Base-by-base conservation (phyloP, 371 early-diverging fungal genomes). In the Actinomucor elegans region DNA sequence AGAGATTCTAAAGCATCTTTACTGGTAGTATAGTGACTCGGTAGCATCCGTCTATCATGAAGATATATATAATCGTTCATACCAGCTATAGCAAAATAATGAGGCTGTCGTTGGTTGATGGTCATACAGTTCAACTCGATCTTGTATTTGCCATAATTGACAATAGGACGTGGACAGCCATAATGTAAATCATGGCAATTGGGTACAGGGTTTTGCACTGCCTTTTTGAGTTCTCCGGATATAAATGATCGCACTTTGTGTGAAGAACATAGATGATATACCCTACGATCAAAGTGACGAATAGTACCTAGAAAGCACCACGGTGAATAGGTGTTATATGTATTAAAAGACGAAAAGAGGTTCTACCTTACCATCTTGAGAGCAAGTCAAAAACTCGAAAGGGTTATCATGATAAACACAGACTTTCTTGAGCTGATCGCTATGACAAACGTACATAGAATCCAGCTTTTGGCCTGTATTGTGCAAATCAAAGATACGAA, bases 1-100 rank as follows among this genome's bases (percentile, higher is more conserved):
- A 64, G 55, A 18, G 50, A n/a, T 1, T 42, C 50, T 10, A 53
- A 45, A 32, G 24, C 20, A 18, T 41, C 33, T 38, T 28, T 48
- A n/a, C 36, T 48, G 37, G 3, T 42, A 24, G 24, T 6, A 27
- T n/a, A 3, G 12, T 12, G 4, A 10, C 28, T 27, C 1, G 49
- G 29, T 75, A 84, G 77, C 80, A 85, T 82, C 14, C 88, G 68
- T 17, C 81, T 70, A 52, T 89, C 88, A 57, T 84, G 84, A 11
- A 88, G 63, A 62, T 80, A 81, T 6, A 86, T 69, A 21, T 71
- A 80, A 6, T 76, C 73, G 41, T 77, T 61, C 53, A 70, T 64
- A 8, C 89, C 89, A 7, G 76, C 87, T 14, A 84, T 66, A 11
- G 81, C 85, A 62, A 89, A 79, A 48, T 85, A 79, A 15, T 80